These are phyloP conservation scores for Botrytis deweyae DNA, from an alignment of 2,329 filamentous ascomycete species.

Conservation along the genomic window DNA sequence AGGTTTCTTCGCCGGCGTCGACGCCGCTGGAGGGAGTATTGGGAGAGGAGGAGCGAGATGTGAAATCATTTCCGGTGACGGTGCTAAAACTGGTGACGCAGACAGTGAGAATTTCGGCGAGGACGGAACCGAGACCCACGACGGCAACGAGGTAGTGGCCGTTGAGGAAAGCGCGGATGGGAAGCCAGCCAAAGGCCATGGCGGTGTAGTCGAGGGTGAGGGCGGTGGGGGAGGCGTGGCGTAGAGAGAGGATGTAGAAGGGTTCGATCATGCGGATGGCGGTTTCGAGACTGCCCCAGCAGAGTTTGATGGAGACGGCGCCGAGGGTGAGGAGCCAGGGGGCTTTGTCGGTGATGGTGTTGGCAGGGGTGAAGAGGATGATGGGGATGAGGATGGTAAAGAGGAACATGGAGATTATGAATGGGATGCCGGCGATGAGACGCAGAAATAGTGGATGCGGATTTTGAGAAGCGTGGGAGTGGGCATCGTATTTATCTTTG, in stretches of 20 bases:
- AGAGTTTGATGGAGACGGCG: slow-evolving; percentile 65
- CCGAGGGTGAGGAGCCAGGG: slow-evolving; percentile 66
- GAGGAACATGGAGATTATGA: slow-evolving; percentile 55
- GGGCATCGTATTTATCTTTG: slow-evolving; percentile 49
- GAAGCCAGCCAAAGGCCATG: slow-evolving; percentile 66
- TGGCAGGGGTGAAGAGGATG: slow-evolving; percentile 58
- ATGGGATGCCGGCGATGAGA: slow-evolving; percentile 57
- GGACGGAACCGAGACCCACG: slow-evolving; percentile 67
- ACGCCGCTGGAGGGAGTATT: neutral
- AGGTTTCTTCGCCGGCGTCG: slow-evolving; percentile 58
- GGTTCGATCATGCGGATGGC: slow-evolving; percentile 72
- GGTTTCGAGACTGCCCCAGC: slow-evolving; percentile 68
- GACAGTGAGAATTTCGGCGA: slow-evolving; percentile 72
- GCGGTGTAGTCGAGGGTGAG: slow-evolving; percentile 73
- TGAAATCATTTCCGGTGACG: slow-evolving; percentile 62
- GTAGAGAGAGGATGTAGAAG: slow-evolving; percentile 66
- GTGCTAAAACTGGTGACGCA: slow-evolving; percentile 64
- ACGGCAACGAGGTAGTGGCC: slow-evolving; percentile 64
- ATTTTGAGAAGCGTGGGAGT: slow-evolving; percentile 52
- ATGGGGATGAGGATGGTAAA: slow-evolving; percentile 59
- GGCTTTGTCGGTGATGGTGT: slow-evolving; percentile 57
- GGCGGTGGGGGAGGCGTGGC: slow-evolving; percentile 63
- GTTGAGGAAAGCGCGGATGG: slow-evolving; percentile 61
- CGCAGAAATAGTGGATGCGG: slow-evolving; percentile 70
- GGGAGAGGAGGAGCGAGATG: slow-evolving; percentile 31